phyloP scores from a whole-genome alignment of 768 basidiomycete species.

The Jaapia argillacea region DNA sequence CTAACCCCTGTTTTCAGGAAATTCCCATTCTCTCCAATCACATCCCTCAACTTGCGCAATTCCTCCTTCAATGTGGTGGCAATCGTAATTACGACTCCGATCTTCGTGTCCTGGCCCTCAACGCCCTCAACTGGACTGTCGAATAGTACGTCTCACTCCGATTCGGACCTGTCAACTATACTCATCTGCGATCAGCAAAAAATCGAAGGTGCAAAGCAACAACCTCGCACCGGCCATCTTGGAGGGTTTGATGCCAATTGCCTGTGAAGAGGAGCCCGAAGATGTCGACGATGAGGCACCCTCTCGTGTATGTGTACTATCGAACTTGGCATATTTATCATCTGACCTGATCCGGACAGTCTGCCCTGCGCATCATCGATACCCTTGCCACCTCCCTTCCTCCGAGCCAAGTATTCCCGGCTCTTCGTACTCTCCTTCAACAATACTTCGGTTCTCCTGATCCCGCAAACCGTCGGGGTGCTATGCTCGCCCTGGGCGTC shows the following conservation, averaged over 20 bases:
- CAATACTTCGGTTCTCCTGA: conserved; percentile 80
- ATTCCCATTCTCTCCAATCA: conserved; percentile 87
- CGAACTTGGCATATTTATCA: not conserved
- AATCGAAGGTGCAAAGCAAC: conserved; percentile 84
- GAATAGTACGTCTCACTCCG: conserved; percentile 59
- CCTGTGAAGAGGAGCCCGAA: conserved; percentile 88
- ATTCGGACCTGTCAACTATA: not conserved
- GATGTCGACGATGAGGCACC: conserved; percentile 92
- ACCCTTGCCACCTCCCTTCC: conserved; percentile 87
- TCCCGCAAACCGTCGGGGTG: conserved; percentile 74
- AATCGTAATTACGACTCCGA: conserved; percentile 69
- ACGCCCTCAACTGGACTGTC: conserved; percentile 93
- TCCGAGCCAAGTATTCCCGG: conserved; percentile 92
- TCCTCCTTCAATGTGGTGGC: conserved; percentile 77
- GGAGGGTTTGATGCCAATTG: conserved; percentile 87
- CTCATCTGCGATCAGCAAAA: conserved; percentile 56
- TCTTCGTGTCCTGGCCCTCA: conserved; percentile 83
- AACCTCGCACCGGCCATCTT: conserved; percentile 80
- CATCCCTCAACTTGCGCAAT: conserved; percentile 78
- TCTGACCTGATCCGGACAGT: conserved; percentile 30
- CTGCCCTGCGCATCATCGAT: conserved; percentile 92
- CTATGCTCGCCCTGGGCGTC: conserved; percentile 92
- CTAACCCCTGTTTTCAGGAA: conserved; percentile 44
- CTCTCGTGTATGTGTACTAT: conserved; percentile 55
- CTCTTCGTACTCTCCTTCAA: conserved; percentile 72